These are phyloP conservation scores for Debaryomyces robertsiae DNA, from an alignment of 1,139 yeast species.

Conservation along the genomic window DNA sequence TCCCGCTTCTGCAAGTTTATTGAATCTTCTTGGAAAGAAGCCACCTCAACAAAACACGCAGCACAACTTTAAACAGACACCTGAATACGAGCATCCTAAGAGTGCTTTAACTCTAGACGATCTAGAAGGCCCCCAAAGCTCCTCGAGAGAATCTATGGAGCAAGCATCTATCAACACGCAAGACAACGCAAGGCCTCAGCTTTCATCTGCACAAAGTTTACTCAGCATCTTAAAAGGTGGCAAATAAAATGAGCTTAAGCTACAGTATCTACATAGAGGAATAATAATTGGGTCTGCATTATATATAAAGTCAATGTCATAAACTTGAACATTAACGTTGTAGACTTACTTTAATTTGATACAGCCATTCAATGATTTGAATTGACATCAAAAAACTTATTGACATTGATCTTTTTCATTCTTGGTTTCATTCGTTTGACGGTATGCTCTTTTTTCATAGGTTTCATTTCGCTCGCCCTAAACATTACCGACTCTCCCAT, in stretches of 20 bases:
- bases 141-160: background rate
- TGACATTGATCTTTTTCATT: constrained; percentile 17
- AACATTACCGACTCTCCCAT: constrained; percentile 2
- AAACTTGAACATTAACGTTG: no score
- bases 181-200: constrained; percentile 1
- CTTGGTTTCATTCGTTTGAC: constrained; percentile 10
- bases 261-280: background rate
- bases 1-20: constrained; percentile 19
- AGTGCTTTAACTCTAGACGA: constrained; percentile 13
- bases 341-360: no score
- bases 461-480: constrained; percentile 6
- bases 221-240: constrained; percentile 19
- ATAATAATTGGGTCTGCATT: background rate
- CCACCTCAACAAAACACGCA: constrained; percentile 11
- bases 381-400: constrained; percentile 20
- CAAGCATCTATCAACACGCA: background rate
- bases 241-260: no score
- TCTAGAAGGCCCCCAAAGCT: constrained; percentile 8
- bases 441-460: background rate
- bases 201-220: constrained; percentile 18
- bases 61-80: background rate
- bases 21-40: constrained; percentile 19
- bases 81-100: constrained; percentile 4
- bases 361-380: constrained; percentile 2
- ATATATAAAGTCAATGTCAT: background rate